phyloP scores from a whole-genome alignment of 139 green algal species.

The Chlorella ohadii region DNA sequence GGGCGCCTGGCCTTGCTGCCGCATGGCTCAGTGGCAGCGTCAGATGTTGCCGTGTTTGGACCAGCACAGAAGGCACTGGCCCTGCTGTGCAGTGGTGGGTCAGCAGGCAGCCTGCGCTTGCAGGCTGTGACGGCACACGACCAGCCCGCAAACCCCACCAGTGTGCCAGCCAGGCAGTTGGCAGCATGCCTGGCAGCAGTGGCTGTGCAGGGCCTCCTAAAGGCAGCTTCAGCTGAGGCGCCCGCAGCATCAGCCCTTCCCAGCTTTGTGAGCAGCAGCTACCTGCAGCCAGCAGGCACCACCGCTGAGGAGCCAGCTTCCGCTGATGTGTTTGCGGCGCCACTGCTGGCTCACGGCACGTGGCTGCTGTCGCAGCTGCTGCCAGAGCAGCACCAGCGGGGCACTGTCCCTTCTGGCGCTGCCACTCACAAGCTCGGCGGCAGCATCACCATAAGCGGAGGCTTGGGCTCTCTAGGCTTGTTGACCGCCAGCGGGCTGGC shows the following conservation, averaged over 20 bases:
- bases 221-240: not conserved
- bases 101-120: not conserved
- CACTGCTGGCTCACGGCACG: not conserved
- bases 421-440: constrained; percentile 50
- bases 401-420: constrained; percentile 23
- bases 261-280: not conserved
- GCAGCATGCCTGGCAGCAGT: no score
- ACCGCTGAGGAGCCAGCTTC: not conserved
- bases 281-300: not conserved
- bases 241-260: no score
- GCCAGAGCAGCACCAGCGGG: constrained; percentile 42
- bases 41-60: not conserved
- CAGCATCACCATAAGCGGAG: constrained; percentile 65
- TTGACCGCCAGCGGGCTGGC: constrained; percentile 74
- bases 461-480: constrained; percentile 51
- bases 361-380: constrained; percentile 58
- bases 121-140: not conserved
- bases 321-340: not conserved
- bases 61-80: not conserved
- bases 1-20: not conserved
- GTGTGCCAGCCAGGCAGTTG: not conserved
- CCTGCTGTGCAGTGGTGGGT: not conserved
- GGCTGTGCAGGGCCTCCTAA: constrained; percentile 12
- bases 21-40: accelerated
- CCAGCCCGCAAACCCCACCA: not conserved